Percentiles rank a stretch among this genome's conserved stretches.
phyloP scores from a whole-genome alignment of 805 yeast genomes.

The Sugiyamaella chiloensis region DNA sequence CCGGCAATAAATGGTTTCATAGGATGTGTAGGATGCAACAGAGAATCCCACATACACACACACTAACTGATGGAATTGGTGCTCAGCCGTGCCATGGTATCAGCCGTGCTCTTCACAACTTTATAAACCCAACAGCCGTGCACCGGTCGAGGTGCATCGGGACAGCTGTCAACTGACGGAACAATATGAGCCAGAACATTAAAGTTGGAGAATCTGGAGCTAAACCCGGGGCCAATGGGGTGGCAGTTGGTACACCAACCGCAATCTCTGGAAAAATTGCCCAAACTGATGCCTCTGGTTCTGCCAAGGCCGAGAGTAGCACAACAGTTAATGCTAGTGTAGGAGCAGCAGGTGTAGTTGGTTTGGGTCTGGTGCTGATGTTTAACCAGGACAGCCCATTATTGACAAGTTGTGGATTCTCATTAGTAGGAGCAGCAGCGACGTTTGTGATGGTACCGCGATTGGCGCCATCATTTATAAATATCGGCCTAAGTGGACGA shows the following conservation, averaged over 20 bases:
- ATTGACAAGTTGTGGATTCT: conserved; percentile 61
- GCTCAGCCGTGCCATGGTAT: no score
- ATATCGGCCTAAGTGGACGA: conserved; percentile 78
- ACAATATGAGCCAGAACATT: no score
- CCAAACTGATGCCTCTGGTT: no score
- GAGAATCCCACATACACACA: not conserved
- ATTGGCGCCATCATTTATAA: conserved; percentile 61
- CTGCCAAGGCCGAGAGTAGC: no score
- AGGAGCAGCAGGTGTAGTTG: conserved; percentile 1
- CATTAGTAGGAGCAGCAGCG: conserved; percentile 60
- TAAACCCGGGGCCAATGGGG: no score
- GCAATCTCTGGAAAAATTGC: no score
- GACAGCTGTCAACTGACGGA: no score
- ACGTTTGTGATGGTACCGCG: conserved; percentile 65
- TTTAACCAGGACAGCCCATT: conserved; percentile 43
- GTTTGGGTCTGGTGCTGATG: conserved; percentile 21
- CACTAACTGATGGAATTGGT: not conserved
- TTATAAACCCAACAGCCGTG: no score
- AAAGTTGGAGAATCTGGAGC: no score
- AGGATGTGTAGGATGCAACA: not conserved
- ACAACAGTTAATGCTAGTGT: no score
- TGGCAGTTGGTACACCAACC: no score
- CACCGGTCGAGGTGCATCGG: no score
- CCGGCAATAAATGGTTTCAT: conserved; percentile 81
- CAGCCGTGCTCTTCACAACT: conserved; percentile 1